Evolutionary conservation across 345 rosid genomes (phyloP).

Genomic region (Trapa incisa): DNA sequence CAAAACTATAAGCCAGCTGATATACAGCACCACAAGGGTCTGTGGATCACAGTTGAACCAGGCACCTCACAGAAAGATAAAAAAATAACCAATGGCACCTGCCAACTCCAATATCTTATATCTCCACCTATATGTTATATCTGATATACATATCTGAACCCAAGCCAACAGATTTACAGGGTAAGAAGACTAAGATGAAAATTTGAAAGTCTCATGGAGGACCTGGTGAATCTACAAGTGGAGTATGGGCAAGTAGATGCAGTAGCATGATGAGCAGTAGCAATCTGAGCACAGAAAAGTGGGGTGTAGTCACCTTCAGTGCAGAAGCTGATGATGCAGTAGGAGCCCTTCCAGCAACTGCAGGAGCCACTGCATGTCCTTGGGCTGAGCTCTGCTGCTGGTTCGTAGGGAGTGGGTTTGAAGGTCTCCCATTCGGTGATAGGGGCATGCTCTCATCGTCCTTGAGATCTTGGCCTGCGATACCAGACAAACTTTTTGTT

Average conservation of each 20-base stretch:
- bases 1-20: neutral
- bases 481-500: neutral
- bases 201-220: neutral
- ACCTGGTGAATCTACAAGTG: neutral
- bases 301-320: conserved; percentile 10
- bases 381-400: conserved; percentile 44
- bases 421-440: conserved; percentile 29
- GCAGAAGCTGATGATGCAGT: conserved; percentile 39
- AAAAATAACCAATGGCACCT: neutral
- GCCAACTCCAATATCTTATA: neutral
- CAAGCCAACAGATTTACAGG: neutral
- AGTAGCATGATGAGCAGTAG: neutral
- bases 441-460: conserved; percentile 26
- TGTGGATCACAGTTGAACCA: neutral
- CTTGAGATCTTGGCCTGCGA: conserved; percentile 42
- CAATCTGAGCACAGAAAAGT: conserved; percentile 4
- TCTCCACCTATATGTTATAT: neutral
- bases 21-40: neutral
- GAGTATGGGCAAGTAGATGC: neutral
- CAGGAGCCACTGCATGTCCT: conserved; percentile 64
- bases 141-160: neutral
- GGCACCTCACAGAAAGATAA: neutral
- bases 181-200: neutral
- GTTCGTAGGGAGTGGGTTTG: conserved; percentile 54
- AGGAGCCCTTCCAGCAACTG: conserved; percentile 71